These are phyloP conservation scores for Cytospora mali DNA, from an alignment of 2,329 filamentous ascomycete genomes.

Conservation along the genomic window DNA sequence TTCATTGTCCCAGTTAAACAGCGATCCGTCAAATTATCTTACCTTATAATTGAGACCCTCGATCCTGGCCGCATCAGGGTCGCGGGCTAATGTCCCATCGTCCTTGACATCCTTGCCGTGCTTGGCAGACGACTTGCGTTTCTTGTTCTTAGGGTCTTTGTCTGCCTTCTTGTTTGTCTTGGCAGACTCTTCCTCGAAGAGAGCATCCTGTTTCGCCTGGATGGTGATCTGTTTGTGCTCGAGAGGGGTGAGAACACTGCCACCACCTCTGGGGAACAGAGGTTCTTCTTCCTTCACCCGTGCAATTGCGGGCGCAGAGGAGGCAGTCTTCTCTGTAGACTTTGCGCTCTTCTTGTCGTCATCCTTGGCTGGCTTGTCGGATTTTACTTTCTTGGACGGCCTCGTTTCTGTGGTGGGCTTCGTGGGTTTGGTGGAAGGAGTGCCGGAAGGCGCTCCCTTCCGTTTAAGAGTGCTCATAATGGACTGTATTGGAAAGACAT, in stretches of 20 bases:
- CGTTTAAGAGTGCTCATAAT: conserved; percentile 61
- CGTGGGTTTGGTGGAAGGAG: conserved; percentile 51
- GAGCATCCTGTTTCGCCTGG: conserved; percentile 87
- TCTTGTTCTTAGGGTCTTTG: conserved; percentile 57
- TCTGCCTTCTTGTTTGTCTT: conserved; percentile 49
- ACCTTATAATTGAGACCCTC: conserved; percentile 91
- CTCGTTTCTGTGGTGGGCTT: conserved; percentile 50
- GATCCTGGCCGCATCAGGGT: conserved; percentile 67
- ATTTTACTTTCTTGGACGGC: conserved; percentile 52
- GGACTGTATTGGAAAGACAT: conserved; percentile 28
- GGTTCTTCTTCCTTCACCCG: conserved; percentile 76
- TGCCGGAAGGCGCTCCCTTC: conserved; percentile 58
- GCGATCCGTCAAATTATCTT: conserved; percentile 36
- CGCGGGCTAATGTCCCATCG: conserved; percentile 44
- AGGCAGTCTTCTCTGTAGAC: conserved; percentile 28
- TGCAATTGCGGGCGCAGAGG: conserved; percentile 40
- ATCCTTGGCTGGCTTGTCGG: conserved; percentile 40
- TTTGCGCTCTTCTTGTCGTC: conserved; percentile 37
- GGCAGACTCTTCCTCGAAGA: conserved; percentile 77
- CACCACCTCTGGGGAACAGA: conserved; percentile 90
- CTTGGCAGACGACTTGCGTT: conserved; percentile 54
- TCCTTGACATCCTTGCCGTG: conserved; percentile 54
- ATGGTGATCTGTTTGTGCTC: conserved; percentile 97
- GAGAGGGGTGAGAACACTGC: conserved; percentile 84
- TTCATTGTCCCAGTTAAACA: neutral